Percentiles rank a stretch among this genome's conserved stretches.
Evolutionary conservation across 78 protist species (phyloP).

Genomic region (Cavenderia fasciculata): DNA sequence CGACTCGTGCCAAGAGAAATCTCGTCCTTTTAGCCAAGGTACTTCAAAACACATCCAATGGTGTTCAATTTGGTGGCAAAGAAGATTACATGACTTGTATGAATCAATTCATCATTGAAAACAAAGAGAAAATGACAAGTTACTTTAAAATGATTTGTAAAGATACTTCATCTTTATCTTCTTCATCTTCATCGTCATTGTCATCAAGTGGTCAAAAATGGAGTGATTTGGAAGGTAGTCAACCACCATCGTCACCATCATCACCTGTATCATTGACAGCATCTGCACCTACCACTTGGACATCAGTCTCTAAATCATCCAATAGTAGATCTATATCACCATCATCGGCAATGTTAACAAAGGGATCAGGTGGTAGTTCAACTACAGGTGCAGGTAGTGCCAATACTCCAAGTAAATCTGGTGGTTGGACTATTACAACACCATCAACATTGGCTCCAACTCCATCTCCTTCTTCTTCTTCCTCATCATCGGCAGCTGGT

Average conservation of each 20-base stretch:
- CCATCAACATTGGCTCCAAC: background rate
- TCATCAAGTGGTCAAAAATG: conserved; percentile 18
- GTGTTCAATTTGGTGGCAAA: conserved; percentile 79
- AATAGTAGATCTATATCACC: background rate
- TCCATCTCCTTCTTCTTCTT: background rate
- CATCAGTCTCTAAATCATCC: conserved; percentile 7
- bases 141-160: conserved; percentile 66
- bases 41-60: conserved; percentile 83
- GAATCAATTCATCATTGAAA: conserved; percentile 76
- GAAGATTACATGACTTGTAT: conserved; percentile 83
- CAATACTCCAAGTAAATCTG: background rate
- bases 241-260: background rate
- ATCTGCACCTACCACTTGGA: background rate
- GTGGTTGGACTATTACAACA: background rate
- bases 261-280: background rate
- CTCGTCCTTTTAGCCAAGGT: conserved; percentile 80
- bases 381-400: background rate
- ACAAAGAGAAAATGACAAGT: conserved; percentile 62
- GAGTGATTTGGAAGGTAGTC: conserved; percentile 52
- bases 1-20: conserved; percentile 66
- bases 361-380: no score
- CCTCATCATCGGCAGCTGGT: background rate
- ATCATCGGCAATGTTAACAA: background rate
- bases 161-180: background rate
- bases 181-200: no score